Conservation (phyloP, 345 rosid genomes). For the Draba incana region DNA sequence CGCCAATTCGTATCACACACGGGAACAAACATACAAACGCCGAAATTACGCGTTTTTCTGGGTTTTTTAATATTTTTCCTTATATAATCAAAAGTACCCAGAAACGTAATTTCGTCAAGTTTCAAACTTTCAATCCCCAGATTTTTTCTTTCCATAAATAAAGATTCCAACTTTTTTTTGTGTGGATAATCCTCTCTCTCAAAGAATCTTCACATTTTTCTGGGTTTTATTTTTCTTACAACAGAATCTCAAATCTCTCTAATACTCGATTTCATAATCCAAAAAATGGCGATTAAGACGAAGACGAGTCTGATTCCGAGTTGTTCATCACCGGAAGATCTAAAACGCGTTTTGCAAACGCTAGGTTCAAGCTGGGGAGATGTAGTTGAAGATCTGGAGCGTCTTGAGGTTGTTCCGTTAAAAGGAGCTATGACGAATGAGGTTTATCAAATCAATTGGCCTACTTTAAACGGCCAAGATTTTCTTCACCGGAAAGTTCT, state of each 20-base stretch:
- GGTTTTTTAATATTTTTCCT: background rate
- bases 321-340: conserved; percentile 55
- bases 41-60: conserved; percentile 26
- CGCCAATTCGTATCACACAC: conserved; percentile 14
- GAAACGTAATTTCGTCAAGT: conserved; percentile 33
- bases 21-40: conserved; percentile 4
- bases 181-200: conserved; percentile 14
- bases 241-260: conserved; percentile 1
- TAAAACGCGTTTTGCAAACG: conserved; percentile 52
- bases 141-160: conserved; percentile 29
- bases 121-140: conserved; percentile 15
- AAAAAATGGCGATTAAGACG: conserved; percentile 33
- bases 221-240: background rate
- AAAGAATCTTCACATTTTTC: background rate
- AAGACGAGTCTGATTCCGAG: conserved; percentile 29
- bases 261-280: background rate
- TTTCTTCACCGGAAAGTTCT: conserved; percentile 56
- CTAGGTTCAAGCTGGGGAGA: conserved; percentile 67
- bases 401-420: conserved; percentile 59
- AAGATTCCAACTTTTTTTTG: background rate
- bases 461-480: conserved; percentile 47
- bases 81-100: conserved; percentile 27
- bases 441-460: conserved; percentile 82
- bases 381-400: conserved; percentile 54
- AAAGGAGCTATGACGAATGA: conserved; percentile 91